These are phyloP conservation scores for Coelastrella sp. DNA, from an alignment of 139 green algal genomes.

Conservation along the genomic window DNA sequence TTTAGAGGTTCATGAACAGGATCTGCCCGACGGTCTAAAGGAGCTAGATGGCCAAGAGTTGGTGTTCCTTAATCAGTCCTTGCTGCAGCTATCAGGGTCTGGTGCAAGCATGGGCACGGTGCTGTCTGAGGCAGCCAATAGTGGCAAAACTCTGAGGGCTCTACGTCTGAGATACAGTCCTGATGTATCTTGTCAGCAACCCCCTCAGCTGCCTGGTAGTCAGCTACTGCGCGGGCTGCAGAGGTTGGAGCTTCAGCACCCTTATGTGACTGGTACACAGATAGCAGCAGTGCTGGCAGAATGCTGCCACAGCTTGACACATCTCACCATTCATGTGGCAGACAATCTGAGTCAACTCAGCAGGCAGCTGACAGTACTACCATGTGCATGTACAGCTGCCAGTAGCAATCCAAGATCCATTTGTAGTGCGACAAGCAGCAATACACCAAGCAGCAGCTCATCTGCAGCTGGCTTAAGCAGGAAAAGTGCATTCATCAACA, in stretches of 20 bases:
- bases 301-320: constrained; percentile 6
- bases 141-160: background rate
- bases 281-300: background rate
- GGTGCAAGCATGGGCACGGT: background rate
- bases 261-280: background rate
- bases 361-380: background rate
- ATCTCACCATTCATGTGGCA: background rate
- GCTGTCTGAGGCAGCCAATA: background rate
- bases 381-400: background rate
- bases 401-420: background rate
- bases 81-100: background rate
- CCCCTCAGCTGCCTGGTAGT: background rate
- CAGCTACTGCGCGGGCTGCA: background rate
- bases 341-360: background rate
- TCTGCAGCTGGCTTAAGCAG: background rate
- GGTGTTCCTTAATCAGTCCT: background rate
- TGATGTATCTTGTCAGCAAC: background rate
- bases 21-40: background rate
- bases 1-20: background rate
- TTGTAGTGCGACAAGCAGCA: background rate
- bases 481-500: background rate
- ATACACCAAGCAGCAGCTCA: background rate
- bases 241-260: constrained; percentile 19
- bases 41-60: background rate
- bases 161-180: constrained; percentile 17